Evolutionary conservation across 108 stramenopile species (phyloP), one percentile per base, ranked within the genome.

Genomic region (Chaetoceros muelleri): DNA sequence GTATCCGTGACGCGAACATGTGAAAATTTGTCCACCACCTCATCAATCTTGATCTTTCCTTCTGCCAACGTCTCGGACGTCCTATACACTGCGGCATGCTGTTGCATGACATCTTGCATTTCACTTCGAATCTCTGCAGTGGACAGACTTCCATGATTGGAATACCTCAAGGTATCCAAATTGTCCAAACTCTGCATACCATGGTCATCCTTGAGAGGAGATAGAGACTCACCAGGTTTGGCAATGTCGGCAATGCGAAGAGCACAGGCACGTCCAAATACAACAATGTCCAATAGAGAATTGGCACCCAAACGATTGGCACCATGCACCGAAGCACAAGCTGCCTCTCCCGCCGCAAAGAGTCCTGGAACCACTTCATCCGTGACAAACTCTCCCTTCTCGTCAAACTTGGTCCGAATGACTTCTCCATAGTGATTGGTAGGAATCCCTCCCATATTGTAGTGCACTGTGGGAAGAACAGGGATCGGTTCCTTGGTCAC

Each of bases 401-500:
- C 69, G 55, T 92, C 79, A 66, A 93, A 87, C 8, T 75, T 75
- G 22, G 96, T 95, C 52, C 75, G 74, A 52, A 99, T 67, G 25
- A 96, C 95, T 79, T 99, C 95, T 25, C 96, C 98, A 51, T 76
- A 62, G 66, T 98, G 92, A 62, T 98, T 97, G 60, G 98, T 99
- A 23, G 96, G 97, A 45, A 99, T 87, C 46, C 97, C 97, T 47
- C 77, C 77, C 92, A 95, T 95, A 79, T 95, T 95, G 85, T 96
- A 95, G 73, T 95, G 96, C 23, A 95, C 93, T 25, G 96, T 94
- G 17, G 96, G 93, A 52, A 95, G 65, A 7, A 98, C 96, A 0
- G 98, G 98, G 62, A 97, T 97, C 51, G 98, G 98, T 75, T 99
- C 98, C 78, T 97, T 98, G 66, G 97, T 98, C 46, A 99, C 98